These are phyloP conservation scores for Aspergillus latus DNA, from an alignment of 2,329 filamentous ascomycete genomes.

Conservation along the genomic window DNA sequence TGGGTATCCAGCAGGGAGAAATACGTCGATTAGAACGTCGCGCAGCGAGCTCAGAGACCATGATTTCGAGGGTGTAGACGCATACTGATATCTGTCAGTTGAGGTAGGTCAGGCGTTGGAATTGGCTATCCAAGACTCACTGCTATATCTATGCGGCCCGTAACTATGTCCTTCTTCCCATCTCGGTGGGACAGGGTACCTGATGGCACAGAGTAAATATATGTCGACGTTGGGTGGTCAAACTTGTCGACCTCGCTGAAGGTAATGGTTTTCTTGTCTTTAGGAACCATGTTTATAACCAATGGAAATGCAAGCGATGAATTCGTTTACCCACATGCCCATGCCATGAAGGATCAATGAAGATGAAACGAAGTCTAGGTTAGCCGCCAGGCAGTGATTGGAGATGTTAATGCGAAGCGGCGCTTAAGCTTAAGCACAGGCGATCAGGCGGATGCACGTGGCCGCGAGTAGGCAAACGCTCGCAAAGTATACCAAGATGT, in stretches of 20 bases:
- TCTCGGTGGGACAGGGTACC: not conserved
- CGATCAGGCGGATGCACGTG: conserved; percentile 13
- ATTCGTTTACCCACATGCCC: not conserved
- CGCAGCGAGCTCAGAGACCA: conserved; percentile 29
- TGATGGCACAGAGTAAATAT: conserved; percentile 43
- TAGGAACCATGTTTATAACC: conserved; percentile 18
- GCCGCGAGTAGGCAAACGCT: not conserved
- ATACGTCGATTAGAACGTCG: conserved; percentile 63
- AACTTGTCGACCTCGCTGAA: conserved; percentile 50
- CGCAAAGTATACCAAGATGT: not conserved
- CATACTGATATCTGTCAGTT: conserved; percentile 16
- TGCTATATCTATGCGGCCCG: conserved; percentile 47
- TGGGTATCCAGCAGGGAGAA: conserved; percentile 84
- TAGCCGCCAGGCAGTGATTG: not conserved
- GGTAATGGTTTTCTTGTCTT: conserved; percentile 20
- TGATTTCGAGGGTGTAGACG: conserved; percentile 17
- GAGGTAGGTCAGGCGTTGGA: not conserved
- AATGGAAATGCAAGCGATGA: not conserved
- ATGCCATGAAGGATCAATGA: not conserved
- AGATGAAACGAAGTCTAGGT: not conserved
- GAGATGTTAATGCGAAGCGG: not conserved
- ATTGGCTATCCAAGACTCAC: conserved; percentile 25
- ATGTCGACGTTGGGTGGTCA: conserved; percentile 50
- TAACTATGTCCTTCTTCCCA: conserved; percentile 13
- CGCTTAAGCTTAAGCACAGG: not conserved